Conservation (phyloP, 179 eudicot genomes). For the Carnegiea gigantea region DNA sequence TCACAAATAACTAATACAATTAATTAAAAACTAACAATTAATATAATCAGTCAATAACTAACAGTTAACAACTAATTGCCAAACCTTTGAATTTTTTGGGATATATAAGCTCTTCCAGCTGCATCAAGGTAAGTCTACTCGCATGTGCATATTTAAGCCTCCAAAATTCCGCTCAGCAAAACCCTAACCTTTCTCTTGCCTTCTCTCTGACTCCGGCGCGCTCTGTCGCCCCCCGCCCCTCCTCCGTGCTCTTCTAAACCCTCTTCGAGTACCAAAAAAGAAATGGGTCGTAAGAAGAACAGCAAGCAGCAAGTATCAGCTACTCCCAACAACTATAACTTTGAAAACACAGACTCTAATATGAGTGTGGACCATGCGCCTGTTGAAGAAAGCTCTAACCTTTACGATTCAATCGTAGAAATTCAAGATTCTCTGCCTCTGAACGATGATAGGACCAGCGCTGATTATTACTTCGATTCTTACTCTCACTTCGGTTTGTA, state of each 20-base stretch:
- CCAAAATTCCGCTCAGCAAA: not conserved
- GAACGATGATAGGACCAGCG: conserved; percentile 74
- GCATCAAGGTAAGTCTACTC: too few species aligned
- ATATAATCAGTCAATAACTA: too few species aligned
- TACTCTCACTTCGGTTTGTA: conserved; percentile 93
- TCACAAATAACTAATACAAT: too few species aligned
- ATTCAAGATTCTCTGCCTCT: conserved; percentile 33
- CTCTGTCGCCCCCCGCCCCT: not conserved
- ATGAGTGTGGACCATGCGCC: conserved; percentile 44
- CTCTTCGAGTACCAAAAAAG: not conserved
- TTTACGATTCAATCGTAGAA: conserved; percentile 50
- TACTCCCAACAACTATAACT: conserved; percentile 7
- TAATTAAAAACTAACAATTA: too few species aligned
- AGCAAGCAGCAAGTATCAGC: conserved; percentile 11
- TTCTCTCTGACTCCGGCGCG: not conserved
- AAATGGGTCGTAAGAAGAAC: conserved; percentile 44
- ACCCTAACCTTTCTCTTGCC: conserved; percentile 23
- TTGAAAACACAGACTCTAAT: conserved; percentile 26
- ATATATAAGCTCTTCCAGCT: too few species aligned
- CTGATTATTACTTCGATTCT: conserved; percentile 97
- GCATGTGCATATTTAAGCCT: not conserved
- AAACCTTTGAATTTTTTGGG: too few species aligned
- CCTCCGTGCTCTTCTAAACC: conserved; percentile 16
- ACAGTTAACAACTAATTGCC: too few species aligned
- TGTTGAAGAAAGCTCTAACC: conserved; percentile 45